Conservation (phyloP, 345 rosid species). For the Salix purpurea region DNA sequence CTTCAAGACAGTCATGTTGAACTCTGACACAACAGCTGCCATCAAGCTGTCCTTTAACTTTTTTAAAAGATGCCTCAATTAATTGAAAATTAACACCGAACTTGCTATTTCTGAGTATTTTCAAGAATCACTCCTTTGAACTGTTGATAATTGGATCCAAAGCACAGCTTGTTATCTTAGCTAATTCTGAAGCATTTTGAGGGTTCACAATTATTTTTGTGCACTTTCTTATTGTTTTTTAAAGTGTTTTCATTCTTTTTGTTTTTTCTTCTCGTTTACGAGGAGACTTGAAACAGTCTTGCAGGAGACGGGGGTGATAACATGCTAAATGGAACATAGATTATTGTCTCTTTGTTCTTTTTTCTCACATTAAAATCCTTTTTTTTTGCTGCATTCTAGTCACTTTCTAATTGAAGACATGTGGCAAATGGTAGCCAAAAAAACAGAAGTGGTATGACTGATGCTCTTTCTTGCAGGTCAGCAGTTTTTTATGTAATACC, state of each 20-base stretch:
- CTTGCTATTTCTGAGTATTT: background rate
- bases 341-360: background rate
- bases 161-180: background rate
- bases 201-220: background rate
- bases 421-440: background rate
- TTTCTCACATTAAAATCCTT: background rate
- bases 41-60: background rate
- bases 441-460: conserved; percentile 18
- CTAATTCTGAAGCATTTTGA: background rate
- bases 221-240: background rate
- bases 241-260: background rate
- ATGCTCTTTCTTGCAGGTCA: conserved; percentile 57
- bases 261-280: background rate
- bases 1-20: background rate
- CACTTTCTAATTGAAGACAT: background rate
- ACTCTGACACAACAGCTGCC: background rate
- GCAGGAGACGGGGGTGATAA: background rate
- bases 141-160: background rate
- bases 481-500: conserved; percentile 56
- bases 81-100: background rate
- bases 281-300: background rate
- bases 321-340: background rate
- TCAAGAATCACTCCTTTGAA: background rate
- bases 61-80: background rate
- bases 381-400: background rate